phyloP scores from a whole-genome alignment of 108 stramenopile genomes.

The Seminavis robusta region DNA sequence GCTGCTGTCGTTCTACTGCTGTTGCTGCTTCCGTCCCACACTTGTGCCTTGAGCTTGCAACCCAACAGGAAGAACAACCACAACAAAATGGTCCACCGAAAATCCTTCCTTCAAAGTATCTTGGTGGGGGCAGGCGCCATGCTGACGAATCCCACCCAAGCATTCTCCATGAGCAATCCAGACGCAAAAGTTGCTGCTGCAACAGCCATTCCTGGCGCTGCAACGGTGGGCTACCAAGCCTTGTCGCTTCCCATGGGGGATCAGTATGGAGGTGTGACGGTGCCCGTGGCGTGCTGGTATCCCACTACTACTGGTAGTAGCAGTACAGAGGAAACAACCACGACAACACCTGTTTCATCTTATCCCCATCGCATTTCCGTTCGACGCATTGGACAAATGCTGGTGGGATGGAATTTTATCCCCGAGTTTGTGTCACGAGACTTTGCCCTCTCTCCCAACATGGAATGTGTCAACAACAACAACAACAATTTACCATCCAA shows the following conservation, averaged over 20 bases:
- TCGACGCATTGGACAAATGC: constrained; percentile 51
- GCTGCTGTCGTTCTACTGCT: no score
- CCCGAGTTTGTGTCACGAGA: constrained; percentile 51
- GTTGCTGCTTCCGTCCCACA: no score
- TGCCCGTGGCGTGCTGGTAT: constrained; percentile 64
- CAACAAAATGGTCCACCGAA: not conserved
- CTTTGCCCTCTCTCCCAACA: constrained; percentile 38
- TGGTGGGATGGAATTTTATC: constrained; percentile 72
- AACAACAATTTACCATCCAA: constrained; percentile 20
- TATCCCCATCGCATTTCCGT: constrained; percentile 73
- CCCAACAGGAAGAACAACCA: not conserved
- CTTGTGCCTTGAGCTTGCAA: not conserved
- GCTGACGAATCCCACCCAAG: not conserved
- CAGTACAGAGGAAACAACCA: not conserved
- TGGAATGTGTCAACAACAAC: constrained; percentile 1
- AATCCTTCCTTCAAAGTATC: not conserved
- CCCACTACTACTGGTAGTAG: constrained; percentile 7
- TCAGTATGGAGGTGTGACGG: constrained; percentile 18
- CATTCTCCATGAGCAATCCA: not conserved
- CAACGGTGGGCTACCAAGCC: constrained; percentile 26
- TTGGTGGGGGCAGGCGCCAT: not conserved
- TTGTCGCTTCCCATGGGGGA: constrained; percentile 12
- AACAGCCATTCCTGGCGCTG: not conserved
- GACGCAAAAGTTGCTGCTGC: not conserved
- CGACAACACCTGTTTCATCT: constrained; percentile 1